Evolutionary conservation across 352 stramenopile genomes (phyloP).

Genomic region (Hyaloperonospora arabidopsidis): DNA sequence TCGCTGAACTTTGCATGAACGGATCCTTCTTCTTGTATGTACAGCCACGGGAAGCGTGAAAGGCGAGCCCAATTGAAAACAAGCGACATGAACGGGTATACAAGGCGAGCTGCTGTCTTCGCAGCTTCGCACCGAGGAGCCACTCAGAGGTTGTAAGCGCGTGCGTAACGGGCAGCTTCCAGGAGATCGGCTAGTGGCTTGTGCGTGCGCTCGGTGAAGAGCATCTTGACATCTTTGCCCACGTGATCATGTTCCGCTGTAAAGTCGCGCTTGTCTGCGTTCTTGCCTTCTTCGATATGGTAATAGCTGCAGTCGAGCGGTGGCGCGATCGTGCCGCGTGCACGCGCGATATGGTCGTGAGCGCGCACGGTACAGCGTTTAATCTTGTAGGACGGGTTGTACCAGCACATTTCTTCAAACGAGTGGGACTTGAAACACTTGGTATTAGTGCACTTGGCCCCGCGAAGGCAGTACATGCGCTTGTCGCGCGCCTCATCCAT

Average conservation of each 20-base stretch:
- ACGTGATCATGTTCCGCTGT: constrained; percentile 31
- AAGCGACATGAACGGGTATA: no score
- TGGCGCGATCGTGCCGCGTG: constrained; percentile 22
- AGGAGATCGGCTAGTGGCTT: constrained; percentile 31
- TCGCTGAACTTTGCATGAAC: no score
- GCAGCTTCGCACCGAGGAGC: neutral
- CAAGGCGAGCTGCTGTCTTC: no score
- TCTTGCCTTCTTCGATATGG: constrained; percentile 33
- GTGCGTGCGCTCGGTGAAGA: constrained; percentile 37
- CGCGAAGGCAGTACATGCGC: constrained; percentile 25
- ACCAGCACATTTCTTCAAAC: constrained; percentile 44
- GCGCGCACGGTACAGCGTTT: constrained; percentile 30
- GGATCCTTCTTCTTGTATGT: no score
- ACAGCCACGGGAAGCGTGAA: no score
- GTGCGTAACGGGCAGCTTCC: constrained; percentile 24
- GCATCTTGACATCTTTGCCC: constrained; percentile 31
- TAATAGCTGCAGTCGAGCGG: constrained; percentile 31
- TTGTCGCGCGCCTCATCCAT: constrained; percentile 29
- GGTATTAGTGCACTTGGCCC: constrained; percentile 27
- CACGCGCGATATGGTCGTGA: constrained; percentile 26
- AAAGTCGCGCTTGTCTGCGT: constrained; percentile 28
- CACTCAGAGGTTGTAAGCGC: constrained; percentile 19
- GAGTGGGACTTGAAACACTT: constrained; percentile 40
- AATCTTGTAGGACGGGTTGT: constrained; percentile 42
- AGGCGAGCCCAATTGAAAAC: no score